Base-by-base conservation (phyloP, 495 filamentous ascomycete species). In the Venustampulla echinocandica region DNA sequence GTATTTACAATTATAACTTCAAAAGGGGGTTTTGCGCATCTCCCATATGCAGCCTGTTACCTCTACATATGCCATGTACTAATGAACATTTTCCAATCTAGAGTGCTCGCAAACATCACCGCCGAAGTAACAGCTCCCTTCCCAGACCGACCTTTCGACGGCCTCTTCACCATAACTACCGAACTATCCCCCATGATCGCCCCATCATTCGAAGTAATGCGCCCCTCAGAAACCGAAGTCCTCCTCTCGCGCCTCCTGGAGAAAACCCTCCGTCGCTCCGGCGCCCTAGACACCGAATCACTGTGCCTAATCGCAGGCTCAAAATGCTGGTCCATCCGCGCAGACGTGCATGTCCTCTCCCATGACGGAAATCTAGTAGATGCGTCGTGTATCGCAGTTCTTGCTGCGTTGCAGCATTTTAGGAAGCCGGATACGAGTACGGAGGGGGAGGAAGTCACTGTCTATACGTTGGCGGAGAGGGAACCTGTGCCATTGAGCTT, bases 111-210 rank as follows among this genome's bases (percentile, higher is more conserved):
- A 30, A 21, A 84, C 48, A 85, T 94, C 46, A 90, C 88, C n/a
- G 80, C 85, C 45, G 84, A 90, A 67, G 81, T 97, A 33, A 80
- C 82, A 13, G 75, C 82, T 42, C 92, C 92, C 30, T 87, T 79
- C 60, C 67, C 82, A 35, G 90, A 96, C 62, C 82, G 92, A 21
- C 89, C 88, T 39, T 95, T 95, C 57, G 90, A 96, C 60, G 92
- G 92, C 58, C 74, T 92, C 60, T 96, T 97, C 67, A 85, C 77
- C 42, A 96, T 98, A 60, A 75, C 79, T 22, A 81, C 89, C 47
- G 92, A 98, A 63, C 76, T 98, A 52, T 82, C 79, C 39, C 85
- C 88, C n/a, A 89, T 98, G 83, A 81, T 85, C 18, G 89, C 87
- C 21, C 89, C 92, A 10, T 80, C 84, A 20, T 93, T 93, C 72